These are phyloP conservation scores for Raffaelea arxii DNA, from an alignment of 2,329 filamentous ascomycete species.

Conservation along the genomic window DNA sequence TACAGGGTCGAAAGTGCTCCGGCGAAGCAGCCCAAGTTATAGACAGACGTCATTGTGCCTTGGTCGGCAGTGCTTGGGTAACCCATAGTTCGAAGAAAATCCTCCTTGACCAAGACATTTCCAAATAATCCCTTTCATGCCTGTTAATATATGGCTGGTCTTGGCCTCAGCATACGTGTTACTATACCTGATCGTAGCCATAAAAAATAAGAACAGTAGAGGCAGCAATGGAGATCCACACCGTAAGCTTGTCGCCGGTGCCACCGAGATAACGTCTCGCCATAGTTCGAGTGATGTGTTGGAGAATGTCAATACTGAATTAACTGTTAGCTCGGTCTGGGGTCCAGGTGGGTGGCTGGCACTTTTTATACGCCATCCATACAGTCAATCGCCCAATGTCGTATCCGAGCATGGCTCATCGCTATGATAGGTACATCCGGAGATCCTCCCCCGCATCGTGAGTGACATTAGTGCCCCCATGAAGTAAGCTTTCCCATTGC, in stretches of 20 bases:
- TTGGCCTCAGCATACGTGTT: not conserved
- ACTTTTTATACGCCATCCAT: too few species aligned
- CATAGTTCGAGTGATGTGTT: too few species aligned
- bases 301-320: too few species aligned
- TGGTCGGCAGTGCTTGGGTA: constrained; percentile 5
- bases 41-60: constrained; percentile 14
- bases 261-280: constrained; percentile 35
- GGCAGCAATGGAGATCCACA: constrained; percentile 41
- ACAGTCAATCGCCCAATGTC: too few species aligned
- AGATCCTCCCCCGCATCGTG: too few species aligned
- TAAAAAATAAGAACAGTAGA: constrained; percentile 41
- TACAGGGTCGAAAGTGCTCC: constrained; percentile 13
- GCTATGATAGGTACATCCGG: too few species aligned
- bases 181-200: constrained; percentile 28
- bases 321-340: too few species aligned
- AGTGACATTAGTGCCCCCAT: too few species aligned
- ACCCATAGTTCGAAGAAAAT: constrained; percentile 15
- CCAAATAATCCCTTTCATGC: constrained; percentile 19
- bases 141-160: not conserved
- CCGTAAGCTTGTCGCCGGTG: constrained; percentile 37
- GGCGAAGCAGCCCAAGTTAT: constrained; percentile 14
- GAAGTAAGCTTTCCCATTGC: too few species aligned
- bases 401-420: too few species aligned
- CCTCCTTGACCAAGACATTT: constrained; percentile 17
- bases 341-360: too few species aligned